Evolutionary conservation across 768 basidiomycete genomes (phyloP).

Genomic region (Boletales sp.): DNA sequence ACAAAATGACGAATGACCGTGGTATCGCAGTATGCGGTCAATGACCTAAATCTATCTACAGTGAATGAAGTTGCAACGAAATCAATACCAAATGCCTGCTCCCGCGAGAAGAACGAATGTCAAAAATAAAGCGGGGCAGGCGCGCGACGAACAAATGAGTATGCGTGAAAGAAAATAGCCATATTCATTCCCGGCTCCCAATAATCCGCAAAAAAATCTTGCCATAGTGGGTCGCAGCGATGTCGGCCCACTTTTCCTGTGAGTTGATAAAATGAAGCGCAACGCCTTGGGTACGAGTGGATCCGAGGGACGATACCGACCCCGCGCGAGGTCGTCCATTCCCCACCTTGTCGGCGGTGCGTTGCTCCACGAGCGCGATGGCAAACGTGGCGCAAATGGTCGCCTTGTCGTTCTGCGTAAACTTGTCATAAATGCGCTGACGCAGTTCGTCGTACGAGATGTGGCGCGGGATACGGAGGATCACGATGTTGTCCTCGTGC

Average conservation of each 20-base stretch:
- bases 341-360: constrained; percentile 11
- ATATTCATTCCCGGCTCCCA: constrained; percentile 25
- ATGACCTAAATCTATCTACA: not conserved
- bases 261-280: constrained; percentile 46
- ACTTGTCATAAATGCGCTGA: constrained; percentile 58
- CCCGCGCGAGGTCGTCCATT: constrained; percentile 27
- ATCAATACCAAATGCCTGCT: constrained; percentile 2
- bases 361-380: constrained; percentile 49
- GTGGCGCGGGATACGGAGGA: constrained; percentile 52
- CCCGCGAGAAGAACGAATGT: constrained; percentile 6
- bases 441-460: constrained; percentile 52
- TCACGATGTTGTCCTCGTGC: constrained; percentile 56
- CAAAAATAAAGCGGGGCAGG: not conserved
- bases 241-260: constrained; percentile 59
- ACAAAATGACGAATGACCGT: not conserved
- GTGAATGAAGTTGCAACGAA: not conserved
- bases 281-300: constrained; percentile 12
- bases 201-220: constrained; percentile 59
- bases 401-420: constrained; percentile 57
- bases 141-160: not conserved
- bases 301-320: constrained; percentile 35
- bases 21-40: not conserved
- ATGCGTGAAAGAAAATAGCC: not conserved
- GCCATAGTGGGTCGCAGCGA: constrained; percentile 38
- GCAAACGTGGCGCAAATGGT: constrained; percentile 53